Conservation (phyloP, 306 rosid genomes). For the Pyrus bretschneideri region DNA sequence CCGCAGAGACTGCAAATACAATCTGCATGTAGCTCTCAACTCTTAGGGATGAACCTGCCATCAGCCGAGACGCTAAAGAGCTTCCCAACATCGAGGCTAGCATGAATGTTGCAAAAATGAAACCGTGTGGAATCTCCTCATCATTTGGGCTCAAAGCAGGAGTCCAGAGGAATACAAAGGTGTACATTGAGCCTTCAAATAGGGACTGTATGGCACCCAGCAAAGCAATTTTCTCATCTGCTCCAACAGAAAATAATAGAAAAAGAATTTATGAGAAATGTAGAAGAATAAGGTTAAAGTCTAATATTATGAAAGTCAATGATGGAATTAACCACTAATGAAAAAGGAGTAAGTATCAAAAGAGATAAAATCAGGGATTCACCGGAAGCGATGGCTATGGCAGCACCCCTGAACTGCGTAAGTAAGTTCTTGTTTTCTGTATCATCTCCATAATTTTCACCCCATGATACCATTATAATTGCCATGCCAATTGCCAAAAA, state of each 20-base stretch:
- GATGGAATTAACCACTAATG: not conserved
- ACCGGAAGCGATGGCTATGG: slow-evolving; percentile 96
- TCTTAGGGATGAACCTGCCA: slow-evolving; percentile 64
- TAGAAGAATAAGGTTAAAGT: not conserved
- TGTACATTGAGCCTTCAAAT: slow-evolving; percentile 98
- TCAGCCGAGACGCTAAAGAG: slow-evolving; percentile 83
- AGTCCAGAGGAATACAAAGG: slow-evolving; percentile 96
- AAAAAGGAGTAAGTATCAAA: not conserved
- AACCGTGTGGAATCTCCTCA: slow-evolving; percentile 98
- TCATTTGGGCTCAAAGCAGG: slow-evolving; percentile 97
- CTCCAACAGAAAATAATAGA: slow-evolving; percentile 4
- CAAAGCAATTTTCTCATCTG: slow-evolving; percentile 85
- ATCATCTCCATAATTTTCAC: slow-evolving; percentile 81
- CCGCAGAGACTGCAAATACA: slow-evolving; percentile 75
- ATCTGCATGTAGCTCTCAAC: slow-evolving; percentile 98
- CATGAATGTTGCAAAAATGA: slow-evolving; percentile 98
- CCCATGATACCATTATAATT: slow-evolving; percentile 70
- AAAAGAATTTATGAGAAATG: not conserved
- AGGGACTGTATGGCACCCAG: slow-evolving; percentile 97
- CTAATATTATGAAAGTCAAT: not conserved
- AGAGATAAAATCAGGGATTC: not conserved
- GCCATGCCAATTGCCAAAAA: slow-evolving; percentile 93
- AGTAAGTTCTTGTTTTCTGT: slow-evolving; percentile 79
- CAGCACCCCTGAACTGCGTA: slow-evolving; percentile 84
- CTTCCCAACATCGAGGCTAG: slow-evolving; percentile 96